Percentiles rank a stretch among this genome's conserved stretches.
phyloP scores from a whole-genome alignment of 1,284 basidiomycete genomes.

The Cryptococcus depauperatus region DNA sequence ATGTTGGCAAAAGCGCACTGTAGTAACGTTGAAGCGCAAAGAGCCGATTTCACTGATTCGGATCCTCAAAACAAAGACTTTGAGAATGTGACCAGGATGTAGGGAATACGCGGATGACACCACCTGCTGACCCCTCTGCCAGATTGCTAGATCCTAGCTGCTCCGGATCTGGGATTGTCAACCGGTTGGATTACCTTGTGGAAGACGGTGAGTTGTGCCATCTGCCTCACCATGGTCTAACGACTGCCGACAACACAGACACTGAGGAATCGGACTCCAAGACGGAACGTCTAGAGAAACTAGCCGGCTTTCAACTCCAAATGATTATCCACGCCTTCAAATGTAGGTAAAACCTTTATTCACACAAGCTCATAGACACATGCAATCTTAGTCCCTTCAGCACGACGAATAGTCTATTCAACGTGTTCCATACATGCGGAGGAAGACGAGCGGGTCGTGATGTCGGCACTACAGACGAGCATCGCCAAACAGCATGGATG shows the following conservation, averaged over 20 bases:
- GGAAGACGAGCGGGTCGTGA: slow-evolving; percentile 82
- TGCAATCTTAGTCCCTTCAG: slow-evolving; percentile 5
- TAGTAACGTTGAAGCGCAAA: slow-evolving; percentile 63
- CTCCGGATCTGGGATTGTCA: slow-evolving; percentile 85
- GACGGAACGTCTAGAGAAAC: slow-evolving; percentile 65
- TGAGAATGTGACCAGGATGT: slow-evolving; percentile 72
- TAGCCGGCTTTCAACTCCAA: slow-evolving; percentile 78
- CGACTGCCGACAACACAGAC: slow-evolving; percentile 6
- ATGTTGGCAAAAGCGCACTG: slow-evolving; percentile 78
- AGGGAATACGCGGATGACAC: slow-evolving; percentile 38
- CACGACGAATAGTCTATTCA: slow-evolving; percentile 78
- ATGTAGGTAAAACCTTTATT: slow-evolving; percentile 51
- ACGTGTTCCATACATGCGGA: slow-evolving; percentile 86
- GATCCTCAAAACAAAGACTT: slow-evolving; percentile 60
- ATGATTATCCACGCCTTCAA: slow-evolving; percentile 93
- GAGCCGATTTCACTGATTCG: slow-evolving; percentile 66
- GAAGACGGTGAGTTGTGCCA: slow-evolving; percentile 46
- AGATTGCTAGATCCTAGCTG: slow-evolving; percentile 89
- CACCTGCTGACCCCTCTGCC: too few relatives aligned
- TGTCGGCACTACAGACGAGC: slow-evolving; percentile 60
- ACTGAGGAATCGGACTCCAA: slow-evolving; percentile 49
- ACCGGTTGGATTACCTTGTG: slow-evolving; percentile 74
- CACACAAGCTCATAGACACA: not conserved
- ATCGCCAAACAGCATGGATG: slow-evolving; percentile 59
- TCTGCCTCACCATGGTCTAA: not conserved